Evolutionary conservation across 2,329 filamentous ascomycete genomes (phyloP).

Genomic region (Xylariaceae sp.): DNA sequence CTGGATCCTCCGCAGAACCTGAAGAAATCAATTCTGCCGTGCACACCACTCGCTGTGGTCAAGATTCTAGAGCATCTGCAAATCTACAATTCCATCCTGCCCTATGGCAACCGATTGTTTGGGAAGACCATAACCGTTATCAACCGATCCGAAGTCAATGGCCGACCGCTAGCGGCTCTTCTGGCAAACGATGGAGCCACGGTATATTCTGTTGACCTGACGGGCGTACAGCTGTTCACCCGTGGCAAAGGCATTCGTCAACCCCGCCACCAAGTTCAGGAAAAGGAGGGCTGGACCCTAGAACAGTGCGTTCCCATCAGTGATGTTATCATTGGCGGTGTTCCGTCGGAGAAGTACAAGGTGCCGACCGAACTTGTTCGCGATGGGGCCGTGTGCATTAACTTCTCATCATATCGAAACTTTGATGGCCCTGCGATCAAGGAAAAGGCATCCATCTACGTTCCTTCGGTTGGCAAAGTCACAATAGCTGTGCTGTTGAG

Average conservation of each 20-base stretch:
- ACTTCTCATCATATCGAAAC: conserved; percentile 94
- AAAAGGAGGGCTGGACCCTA: conserved; percentile 73
- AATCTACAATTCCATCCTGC: conserved; percentile 92
- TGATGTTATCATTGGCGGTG: conserved; percentile 91
- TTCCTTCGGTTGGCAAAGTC: conserved; percentile 94
- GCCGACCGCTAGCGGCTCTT: conserved; percentile 82
- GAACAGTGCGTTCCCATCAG: conserved; percentile 79
- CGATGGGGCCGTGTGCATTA: conserved; percentile 95
- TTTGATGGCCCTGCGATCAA: conserved; percentile 81
- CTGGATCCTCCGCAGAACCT: conserved; percentile 70
- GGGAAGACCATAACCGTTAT: conserved; percentile 94
- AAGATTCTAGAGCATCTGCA: conserved; percentile 95
- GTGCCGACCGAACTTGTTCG: conserved; percentile 77
- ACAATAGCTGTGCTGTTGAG: conserved; percentile 88
- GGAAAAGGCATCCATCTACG: conserved; percentile 93
- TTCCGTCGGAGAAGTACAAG: conserved; percentile 84
- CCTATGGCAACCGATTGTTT: conserved; percentile 86
- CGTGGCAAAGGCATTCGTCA: conserved; percentile 83
- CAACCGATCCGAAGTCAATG: conserved; percentile 94
- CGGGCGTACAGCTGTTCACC: conserved; percentile 86
- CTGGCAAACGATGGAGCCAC: conserved; percentile 93
- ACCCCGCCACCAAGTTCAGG: conserved; percentile 76
- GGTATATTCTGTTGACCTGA: conserved; percentile 92
- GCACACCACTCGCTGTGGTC: conserved; percentile 90
- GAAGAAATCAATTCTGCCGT: conserved; percentile 89